Conservation (phyloP, 2,329 filamentous ascomycete genomes). For the Ceratocystis destructans region DNA sequence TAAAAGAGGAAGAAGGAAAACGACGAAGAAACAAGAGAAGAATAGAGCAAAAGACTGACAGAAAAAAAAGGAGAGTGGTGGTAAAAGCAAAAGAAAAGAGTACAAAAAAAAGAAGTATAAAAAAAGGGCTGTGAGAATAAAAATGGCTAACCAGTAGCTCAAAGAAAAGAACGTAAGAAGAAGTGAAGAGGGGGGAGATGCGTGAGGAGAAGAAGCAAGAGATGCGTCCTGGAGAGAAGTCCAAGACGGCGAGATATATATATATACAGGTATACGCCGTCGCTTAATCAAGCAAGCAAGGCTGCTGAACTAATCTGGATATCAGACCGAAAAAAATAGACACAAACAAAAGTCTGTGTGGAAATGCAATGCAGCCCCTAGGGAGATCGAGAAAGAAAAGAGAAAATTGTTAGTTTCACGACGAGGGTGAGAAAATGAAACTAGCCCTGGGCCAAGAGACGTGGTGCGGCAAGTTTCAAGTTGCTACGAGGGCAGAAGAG, state of each 20-base stretch:
- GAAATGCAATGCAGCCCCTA: neutral
- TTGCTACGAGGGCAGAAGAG: neutral
- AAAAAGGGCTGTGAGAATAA: neutral
- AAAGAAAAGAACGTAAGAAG: slow-evolving; percentile 3
- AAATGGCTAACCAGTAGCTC: slow-evolving; percentile 4
- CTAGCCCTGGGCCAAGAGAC: neutral
- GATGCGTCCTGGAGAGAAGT: neutral
- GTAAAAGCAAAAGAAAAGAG: neutral
- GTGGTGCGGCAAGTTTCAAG: slow-evolving; percentile 4
- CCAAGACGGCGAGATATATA: slow-evolving; percentile 5
- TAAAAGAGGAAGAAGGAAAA: neutral
- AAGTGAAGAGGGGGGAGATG: slow-evolving; percentile 5
- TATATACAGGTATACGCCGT: neutral
- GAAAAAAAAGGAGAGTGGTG: neutral
- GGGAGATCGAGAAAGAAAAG: neutral
- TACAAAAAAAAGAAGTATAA: neutral
- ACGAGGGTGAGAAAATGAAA: neutral
- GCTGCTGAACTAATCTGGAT: neutral
- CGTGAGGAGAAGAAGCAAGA: slow-evolving; percentile 1
- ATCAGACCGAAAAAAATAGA: neutral
- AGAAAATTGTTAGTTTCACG: neutral
- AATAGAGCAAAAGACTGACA: neutral
- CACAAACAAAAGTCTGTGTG: slow-evolving; percentile 2
- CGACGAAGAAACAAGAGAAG: neutral
- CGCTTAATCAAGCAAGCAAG: no score